Evolutionary conservation across 129 eudicot genomes (phyloP).

Genomic region (Flaveria trinervia): DNA sequence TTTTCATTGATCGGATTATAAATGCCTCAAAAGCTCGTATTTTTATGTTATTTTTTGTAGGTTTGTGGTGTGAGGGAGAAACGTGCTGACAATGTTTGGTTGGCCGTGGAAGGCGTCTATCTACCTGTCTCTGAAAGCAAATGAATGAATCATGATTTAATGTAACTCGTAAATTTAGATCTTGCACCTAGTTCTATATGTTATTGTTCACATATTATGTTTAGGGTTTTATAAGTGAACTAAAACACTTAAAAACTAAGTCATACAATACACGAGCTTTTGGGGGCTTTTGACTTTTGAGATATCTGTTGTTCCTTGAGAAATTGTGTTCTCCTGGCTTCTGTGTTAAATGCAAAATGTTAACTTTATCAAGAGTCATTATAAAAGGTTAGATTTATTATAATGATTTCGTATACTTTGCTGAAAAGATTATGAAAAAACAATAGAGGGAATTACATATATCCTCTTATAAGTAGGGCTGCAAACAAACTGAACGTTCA

Average conservation of each 20-base stretch:
- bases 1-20: background rate
- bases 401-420: background rate
- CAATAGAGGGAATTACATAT: too few species aligned
- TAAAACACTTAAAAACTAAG: slow-evolving; percentile 9
- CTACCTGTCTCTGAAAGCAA: slow-evolving; percentile 65
- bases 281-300: slow-evolving; percentile 10
- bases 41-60: slow-evolving; percentile 38
- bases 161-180: slow-evolving; percentile 16
- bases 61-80: slow-evolving; percentile 92
- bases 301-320: slow-evolving; percentile 10
- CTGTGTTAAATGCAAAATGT: background rate
- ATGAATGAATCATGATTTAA: slow-evolving; percentile 24
- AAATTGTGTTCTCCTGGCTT: background rate
- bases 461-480: too few species aligned
- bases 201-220: slow-evolving; percentile 17
- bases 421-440: background rate
- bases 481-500: too few species aligned
- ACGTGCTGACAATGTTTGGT: slow-evolving; percentile 82
- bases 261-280: slow-evolving; percentile 20
- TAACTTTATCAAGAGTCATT: background rate
- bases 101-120: slow-evolving; percentile 97
- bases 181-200: slow-evolving; percentile 1
- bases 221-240: slow-evolving; percentile 24
- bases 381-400: background rate
- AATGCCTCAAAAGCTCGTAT: background rate